Evolutionary conservation across 805 yeast genomes (phyloP).

Genomic region (Ogataea pilisensis): DNA sequence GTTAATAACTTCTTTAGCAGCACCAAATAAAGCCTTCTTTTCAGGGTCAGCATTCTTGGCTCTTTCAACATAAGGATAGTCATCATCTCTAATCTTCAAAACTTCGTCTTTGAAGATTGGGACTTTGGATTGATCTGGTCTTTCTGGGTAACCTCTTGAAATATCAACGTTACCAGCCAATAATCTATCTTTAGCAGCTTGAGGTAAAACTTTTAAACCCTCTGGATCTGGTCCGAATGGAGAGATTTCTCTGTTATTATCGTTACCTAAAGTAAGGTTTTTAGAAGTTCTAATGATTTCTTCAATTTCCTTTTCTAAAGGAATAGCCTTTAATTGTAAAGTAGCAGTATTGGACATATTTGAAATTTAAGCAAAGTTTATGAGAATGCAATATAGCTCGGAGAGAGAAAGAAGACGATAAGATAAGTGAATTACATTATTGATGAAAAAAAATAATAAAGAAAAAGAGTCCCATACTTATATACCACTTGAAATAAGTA

Average conservation of each 20-base stretch:
- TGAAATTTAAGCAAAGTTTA: too few species aligned
- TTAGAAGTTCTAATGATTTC: background rate
- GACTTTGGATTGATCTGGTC: conserved; percentile 31
- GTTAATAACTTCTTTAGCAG: conserved; percentile 38
- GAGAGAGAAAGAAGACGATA: too few species aligned
- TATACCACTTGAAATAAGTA: too few species aligned
- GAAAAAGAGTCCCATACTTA: too few species aligned
- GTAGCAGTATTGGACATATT: too few species aligned
- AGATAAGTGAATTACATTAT: too few species aligned
- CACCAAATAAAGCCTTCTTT: conserved; percentile 38
- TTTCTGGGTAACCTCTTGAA: conserved; percentile 37
- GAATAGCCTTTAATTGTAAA: background rate
- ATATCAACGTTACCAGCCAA: conserved; percentile 35
- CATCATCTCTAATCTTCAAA: conserved; percentile 32
- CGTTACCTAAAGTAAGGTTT: background rate
- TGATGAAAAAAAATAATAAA: too few species aligned
- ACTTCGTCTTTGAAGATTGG: conserved; percentile 41
- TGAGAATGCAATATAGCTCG: too few species aligned
- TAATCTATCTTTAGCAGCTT: conserved; percentile 28
- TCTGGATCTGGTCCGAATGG: conserved; percentile 19
- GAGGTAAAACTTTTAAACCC: conserved; percentile 29
- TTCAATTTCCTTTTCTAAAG: background rate
- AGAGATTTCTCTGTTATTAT: background rate
- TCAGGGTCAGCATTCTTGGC: conserved; percentile 37
- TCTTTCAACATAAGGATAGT: conserved; percentile 32